A percentile compares a stretch with the other conserved stretches of the same genome.
Conservation (phyloP, 192 early-diverging fungal species). For the Globomyces pollinis-pini region DNA sequence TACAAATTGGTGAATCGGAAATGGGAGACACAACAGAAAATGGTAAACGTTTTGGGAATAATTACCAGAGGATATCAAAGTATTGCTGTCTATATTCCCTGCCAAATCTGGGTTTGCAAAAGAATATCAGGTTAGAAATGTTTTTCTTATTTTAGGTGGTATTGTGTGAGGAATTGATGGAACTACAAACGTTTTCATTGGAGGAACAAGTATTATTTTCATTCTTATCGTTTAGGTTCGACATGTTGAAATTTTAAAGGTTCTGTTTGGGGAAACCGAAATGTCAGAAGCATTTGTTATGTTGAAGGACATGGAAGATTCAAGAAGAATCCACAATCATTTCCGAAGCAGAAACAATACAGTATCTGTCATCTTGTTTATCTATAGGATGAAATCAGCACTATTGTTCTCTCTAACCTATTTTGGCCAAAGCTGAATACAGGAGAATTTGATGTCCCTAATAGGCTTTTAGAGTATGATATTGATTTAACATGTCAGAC, state of each 20-base stretch:
- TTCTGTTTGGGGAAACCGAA: not conserved
- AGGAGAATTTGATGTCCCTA: not conserved
- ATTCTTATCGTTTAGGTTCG: not conserved
- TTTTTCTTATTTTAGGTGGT: no score
- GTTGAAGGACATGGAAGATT: constrained; percentile 8
- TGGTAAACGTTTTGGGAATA: not conserved
- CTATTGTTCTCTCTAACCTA: not conserved
- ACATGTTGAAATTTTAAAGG: constrained; percentile 9
- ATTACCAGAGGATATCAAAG: not conserved
- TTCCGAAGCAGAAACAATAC: not conserved
- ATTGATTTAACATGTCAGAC: not conserved
- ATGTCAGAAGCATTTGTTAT: constrained; percentile 7
- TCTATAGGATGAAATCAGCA: not conserved
- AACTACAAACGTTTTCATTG: not conserved
- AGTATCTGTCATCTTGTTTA: not conserved
- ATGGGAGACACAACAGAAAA: not conserved
- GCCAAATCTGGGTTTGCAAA: constrained; percentile 2
- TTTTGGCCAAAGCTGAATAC: constrained; percentile 6
- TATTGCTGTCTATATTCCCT: not conserved
- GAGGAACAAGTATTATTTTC: not conserved
- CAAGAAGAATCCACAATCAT: constrained; percentile 8
- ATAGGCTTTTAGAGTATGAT: not conserved
- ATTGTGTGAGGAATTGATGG: not conserved
- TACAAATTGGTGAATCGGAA: not conserved
- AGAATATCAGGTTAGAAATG: constrained; percentile 9